Evolutionary conservation across 1,284 basidiomycete genomes (phyloP), one percentile per base, ranked within the genome.

Genomic region (Trichosporon inkin): DNA sequence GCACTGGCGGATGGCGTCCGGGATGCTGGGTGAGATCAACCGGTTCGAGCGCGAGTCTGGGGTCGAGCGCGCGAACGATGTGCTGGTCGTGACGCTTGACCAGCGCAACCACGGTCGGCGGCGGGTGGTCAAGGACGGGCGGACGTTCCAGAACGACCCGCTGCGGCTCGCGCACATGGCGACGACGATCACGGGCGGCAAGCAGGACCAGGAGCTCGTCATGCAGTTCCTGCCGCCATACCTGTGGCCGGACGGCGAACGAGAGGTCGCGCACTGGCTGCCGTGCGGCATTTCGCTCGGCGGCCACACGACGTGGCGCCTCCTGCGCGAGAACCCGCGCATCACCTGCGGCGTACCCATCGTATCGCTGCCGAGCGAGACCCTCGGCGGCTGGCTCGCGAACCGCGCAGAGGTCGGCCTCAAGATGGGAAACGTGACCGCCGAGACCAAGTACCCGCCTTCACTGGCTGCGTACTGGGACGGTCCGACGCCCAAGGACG

Each of bases 221-320:
- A 87, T 93, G 63, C 89, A 93, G 72, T 88, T 90, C 68, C 80
- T 95, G 2, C 84, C 87, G 0, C 72, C 86, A 0, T 89, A 87
- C 72, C 76, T 95, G n/a, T 94, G 88, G 70, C 90, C 90, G 0
- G 69, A 80, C 19, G 85, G 80, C 11, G 86, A 92, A 65, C 80
- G 85, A 10, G 74, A 68, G 7, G 83, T 94, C 40, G 81, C 79
- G 3, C 81, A 85, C 61, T 94, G 87, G 85, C 84, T 85, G 22
- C 71, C 77, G 13, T 78, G 79, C 0, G 83, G 83, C 6, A 77
- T 82, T 47, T 80, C 78, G 1, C 73, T 84, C 0, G 83, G 83
- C 6, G 82, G 61, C 6, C 57, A 56, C 53, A 41, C 47, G 28
- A 55, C 57, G 10, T 62, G 60, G 60, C 60, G 60, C 14, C 54